Evolutionary conservation across 306 rosid species (phyloP).

Genomic region (Potentilla sterilis): DNA sequence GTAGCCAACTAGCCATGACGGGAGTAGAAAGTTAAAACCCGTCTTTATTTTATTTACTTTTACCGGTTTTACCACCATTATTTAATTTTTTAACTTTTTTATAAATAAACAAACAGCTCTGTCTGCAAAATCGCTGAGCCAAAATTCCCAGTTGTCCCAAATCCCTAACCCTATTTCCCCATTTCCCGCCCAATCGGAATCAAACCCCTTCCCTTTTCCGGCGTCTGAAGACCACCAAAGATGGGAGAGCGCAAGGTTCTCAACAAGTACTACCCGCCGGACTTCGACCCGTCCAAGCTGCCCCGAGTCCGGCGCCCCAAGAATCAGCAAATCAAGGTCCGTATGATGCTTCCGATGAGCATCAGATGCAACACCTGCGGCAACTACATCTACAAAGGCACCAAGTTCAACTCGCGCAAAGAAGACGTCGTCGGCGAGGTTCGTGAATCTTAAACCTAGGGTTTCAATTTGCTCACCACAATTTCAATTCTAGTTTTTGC

Average conservation of each 20-base stretch:
- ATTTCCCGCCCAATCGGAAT: neutral
- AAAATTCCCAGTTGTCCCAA: neutral
- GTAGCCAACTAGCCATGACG: too few species aligned
- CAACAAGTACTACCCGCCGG: slow-evolving; percentile 94
- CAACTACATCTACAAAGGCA: slow-evolving; percentile 58
- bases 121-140: neutral
- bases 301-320: slow-evolving; percentile 69
- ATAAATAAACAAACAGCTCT: neutral
- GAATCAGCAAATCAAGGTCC: slow-evolving; percentile 85
- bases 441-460: neutral
- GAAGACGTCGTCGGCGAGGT: slow-evolving; percentile 50
- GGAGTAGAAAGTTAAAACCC: too few species aligned
- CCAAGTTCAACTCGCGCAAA: slow-evolving; percentile 58
- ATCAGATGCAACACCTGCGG: slow-evolving; percentile 87
- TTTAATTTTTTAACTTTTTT: neutral
- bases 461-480: neutral
- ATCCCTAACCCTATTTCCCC: neutral
- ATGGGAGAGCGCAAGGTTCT: slow-evolving; percentile 95
- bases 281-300: slow-evolving; percentile 81
- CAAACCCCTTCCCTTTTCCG: neutral
- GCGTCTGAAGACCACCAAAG: slow-evolving; percentile 13
- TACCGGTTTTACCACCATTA: too few species aligned
- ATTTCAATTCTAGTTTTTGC: neutral
- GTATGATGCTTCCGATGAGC: slow-evolving; percentile 99
- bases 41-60: too few species aligned